Base-by-base conservation (phyloP, 1,284 basidiomycete species). In the Ganoderma boninense region DNA sequence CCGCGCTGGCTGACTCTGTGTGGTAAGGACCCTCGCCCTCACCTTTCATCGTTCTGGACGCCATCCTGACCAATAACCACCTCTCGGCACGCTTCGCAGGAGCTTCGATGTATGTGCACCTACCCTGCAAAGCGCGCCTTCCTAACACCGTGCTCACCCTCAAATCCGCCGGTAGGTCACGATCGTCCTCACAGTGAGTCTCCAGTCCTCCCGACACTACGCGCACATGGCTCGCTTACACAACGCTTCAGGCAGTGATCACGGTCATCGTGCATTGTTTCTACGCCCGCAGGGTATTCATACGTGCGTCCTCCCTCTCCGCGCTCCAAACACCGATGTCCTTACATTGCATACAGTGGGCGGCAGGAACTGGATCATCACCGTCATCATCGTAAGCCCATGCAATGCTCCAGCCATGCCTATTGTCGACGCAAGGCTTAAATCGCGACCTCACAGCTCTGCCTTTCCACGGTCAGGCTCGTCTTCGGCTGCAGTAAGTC, bases 161-260 rank as follows among this genome's bases (percentile, higher is more conserved):
- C 29, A 32, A 2, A 32, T 32, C 4, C 29, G 29, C 29, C 49
- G 11, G 11, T 18, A 71, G 67, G 65, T 67, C 40, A 72, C 67
- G 14, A 32, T 71, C 29, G 69, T 71, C 40, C 13, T 71, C 7
- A 71, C 69, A 18, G 69, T 69, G 29, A 59, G 64, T 60, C 26
- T 29, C 14, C 14, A 0, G n/a, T n/a, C n/a, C n/a, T n/a, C n/a
- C n/a, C n/a, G n/a, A n/a, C n/a, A n/a, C n/a, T n/a, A n/a, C n/a
- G n/a, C n/a, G n/a, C n/a, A n/a, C n/a, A n/a, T n/a, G n/a, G n/a
- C n/a, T n/a, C n/a, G n/a, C n/a, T n/a, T n/a, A n/a, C n/a, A n/a
- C n/a, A n/a, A n/a, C n/a, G n/a, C n/a, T n/a, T n/a, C 43, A 69
- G 72, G 72, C 72, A 6, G 32, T 71, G 56, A 71, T 73, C 56